A percentile compares a stretch with the other conserved stretches of the same genome.
phyloP scores from a whole-genome alignment of 805 yeast species.

The Myxozyma kluyveri region DNA sequence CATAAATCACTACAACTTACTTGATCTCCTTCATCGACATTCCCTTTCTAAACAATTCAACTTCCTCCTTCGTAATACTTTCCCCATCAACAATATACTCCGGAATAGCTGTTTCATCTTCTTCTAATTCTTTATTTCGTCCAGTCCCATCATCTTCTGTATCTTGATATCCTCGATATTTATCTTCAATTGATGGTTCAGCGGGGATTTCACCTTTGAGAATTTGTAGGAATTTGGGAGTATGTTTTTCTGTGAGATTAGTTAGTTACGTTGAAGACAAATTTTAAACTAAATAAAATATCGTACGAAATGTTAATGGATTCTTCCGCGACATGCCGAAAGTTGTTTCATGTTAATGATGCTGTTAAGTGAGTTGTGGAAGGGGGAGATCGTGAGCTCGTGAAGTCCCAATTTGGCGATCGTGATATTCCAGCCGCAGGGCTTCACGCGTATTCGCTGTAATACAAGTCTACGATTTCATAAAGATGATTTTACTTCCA shows the following conservation, averaged over 20 bases:
- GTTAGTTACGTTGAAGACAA: no score
- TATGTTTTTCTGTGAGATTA: conserved; percentile 6
- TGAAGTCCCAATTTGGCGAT: no score
- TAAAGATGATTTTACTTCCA: background rate
- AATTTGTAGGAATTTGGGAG: conserved; percentile 21
- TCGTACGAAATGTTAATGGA: conserved; percentile 9
- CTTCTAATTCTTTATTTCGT: conserved; percentile 3
- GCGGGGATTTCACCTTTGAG: conserved; percentile 21
- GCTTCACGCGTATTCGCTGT: background rate
- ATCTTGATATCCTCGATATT: background rate
- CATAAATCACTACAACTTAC: conserved; percentile 2
- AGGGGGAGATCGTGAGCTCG: no score
- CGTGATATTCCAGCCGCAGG: background rate
- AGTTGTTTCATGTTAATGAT: no score
- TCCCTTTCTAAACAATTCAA: conserved; percentile 20
- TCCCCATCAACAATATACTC: conserved; percentile 23
- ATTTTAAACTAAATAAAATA: background rate
- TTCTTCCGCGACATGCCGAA: conserved; percentile 10
- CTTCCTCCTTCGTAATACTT: conserved; percentile 19
- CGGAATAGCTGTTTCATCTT: conserved; percentile 15
- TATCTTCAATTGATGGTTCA: conserved; percentile 15
- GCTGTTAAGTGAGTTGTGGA: no score
- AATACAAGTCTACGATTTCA: background rate
- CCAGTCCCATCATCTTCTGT: background rate
- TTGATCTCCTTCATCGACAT: conserved; percentile 11